A percentile compares a stretch with the other conserved stretches of the same genome.
Conservation (phyloP, 306 rosid genomes). For the Quercus suber region DNA sequence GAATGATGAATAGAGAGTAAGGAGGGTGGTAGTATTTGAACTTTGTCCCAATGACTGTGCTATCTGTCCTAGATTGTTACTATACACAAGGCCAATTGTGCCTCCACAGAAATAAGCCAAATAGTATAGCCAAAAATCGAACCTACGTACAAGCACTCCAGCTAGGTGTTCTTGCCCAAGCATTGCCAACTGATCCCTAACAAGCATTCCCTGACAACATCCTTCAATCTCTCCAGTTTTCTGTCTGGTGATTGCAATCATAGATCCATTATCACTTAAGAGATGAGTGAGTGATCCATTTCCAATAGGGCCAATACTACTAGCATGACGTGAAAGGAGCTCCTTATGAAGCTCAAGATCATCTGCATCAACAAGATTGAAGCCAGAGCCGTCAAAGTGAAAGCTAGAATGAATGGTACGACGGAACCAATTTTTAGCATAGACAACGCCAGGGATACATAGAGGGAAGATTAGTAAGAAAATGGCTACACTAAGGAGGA, state of each 20-base stretch:
- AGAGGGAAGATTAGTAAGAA: slow-evolving; percentile 62
- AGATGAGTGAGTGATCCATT: slow-evolving; percentile 29
- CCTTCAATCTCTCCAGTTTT: slow-evolving; percentile 25
- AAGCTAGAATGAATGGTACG: slow-evolving; percentile 50
- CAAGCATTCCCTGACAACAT: slow-evolving; percentile 42
- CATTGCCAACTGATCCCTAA: slow-evolving; percentile 57
- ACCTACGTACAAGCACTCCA: slow-evolving; percentile 39
- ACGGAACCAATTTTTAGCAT: slow-evolving; percentile 67
- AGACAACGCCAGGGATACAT: slow-evolving; percentile 72
- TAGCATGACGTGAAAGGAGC: slow-evolving; percentile 48
- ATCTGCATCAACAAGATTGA: slow-evolving; percentile 72
- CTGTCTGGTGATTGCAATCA: slow-evolving; percentile 3
- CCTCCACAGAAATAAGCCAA: slow-evolving; percentile 88
- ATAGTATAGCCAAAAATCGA: slow-evolving; percentile 92
- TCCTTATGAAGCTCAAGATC: slow-evolving; percentile 95
- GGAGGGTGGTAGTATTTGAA: slow-evolving; percentile 53
- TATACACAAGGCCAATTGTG: slow-evolving; percentile 92
- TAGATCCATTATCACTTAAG: slow-evolving; percentile 20
- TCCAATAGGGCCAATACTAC: slow-evolving; percentile 6
- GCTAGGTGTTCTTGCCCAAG: slow-evolving; percentile 89
- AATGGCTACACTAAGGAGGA: slow-evolving; percentile 66
- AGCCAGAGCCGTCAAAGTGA: slow-evolving; percentile 46
- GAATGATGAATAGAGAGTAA: slow-evolving; percentile 82
- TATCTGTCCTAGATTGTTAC: slow-evolving; percentile 95
- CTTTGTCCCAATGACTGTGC: slow-evolving; percentile 74